These are phyloP conservation scores for Apophysomyces ossiformis DNA, from an alignment of 371 early-diverging fungal genomes.

Conservation along the genomic window DNA sequence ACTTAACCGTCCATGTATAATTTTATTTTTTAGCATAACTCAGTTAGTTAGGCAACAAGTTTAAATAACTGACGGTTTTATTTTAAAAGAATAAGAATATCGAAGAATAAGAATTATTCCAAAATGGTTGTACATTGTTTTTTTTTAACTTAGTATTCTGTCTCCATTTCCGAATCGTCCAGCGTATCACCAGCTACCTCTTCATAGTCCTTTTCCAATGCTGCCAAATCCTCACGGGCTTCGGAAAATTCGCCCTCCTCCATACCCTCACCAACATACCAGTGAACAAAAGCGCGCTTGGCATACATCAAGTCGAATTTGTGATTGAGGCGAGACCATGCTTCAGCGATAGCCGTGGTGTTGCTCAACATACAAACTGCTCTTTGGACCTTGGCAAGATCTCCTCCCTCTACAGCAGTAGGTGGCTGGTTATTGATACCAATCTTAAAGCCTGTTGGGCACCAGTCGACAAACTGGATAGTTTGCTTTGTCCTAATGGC, in stretches of 20 bases:
- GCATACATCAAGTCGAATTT: slow-evolving; percentile 98
- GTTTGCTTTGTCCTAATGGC: slow-evolving; percentile 90
- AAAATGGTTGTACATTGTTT: not conserved
- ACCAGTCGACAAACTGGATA: slow-evolving; percentile 98
- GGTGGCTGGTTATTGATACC: slow-evolving; percentile 95
- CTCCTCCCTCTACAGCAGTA: slow-evolving; percentile 87
- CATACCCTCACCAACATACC: slow-evolving; percentile 99
- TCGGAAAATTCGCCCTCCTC: slow-evolving; percentile 93
- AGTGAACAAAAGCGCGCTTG: slow-evolving; percentile 98
- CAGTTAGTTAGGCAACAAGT: no score
- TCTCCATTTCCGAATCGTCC: slow-evolving; percentile 73
- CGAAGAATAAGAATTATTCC: no score
- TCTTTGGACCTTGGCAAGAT: slow-evolving; percentile 90
- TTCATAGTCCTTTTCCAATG: slow-evolving; percentile 99
- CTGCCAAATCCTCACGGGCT: slow-evolving; percentile 96
- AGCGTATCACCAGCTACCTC: slow-evolving; percentile 94
- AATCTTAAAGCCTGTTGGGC: slow-evolving; percentile 98
- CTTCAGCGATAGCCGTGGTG: slow-evolving; percentile 97
- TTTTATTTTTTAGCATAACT: no score
- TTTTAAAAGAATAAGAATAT: no score
- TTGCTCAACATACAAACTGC: slow-evolving; percentile 95
- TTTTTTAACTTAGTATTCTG: slow-evolving; percentile 18
- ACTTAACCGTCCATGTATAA: no score
- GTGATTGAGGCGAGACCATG: slow-evolving; percentile 95
- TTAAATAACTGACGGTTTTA: no score